Base-by-base conservation (phyloP, 306 rosid species). In the Sicyos baderoa region DNA sequence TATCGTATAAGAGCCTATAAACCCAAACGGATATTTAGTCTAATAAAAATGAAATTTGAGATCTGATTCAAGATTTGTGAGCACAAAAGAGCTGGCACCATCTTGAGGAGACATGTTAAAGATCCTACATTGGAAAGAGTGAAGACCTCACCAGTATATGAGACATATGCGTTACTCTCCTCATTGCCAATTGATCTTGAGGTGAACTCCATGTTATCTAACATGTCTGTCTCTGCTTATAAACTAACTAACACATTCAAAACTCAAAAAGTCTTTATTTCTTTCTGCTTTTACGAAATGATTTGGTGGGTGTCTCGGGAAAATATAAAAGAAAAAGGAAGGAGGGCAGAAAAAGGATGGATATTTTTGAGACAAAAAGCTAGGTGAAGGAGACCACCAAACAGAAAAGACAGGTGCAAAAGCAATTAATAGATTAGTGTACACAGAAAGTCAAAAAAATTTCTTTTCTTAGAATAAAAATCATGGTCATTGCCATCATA, bases 231-330 rank as follows among this genome's bases (percentile, higher is more conserved):
- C n/a, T n/a, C n/a, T n/a, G n/a, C n/a, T 2, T 4, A 32, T 32
- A 32, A 32, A 32, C 37, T 32, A 32, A 32, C 37, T 2, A 32
- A 32, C 48, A 44, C 48, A 18, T 47, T 66, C 40, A 22, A 22
- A 66, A 47, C 53, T 40, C 70, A 32, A 32, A 2, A 32, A n/a
- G n/a, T n/a, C 32, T 44, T 64, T 44, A 25, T 66, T 66, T 47
- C 12, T 22, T 48, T 44, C 7, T 66, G 54, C 29, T 66, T 66
- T 66, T 66, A 66, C 51, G 40, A 66, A 66, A 66, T 66, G 71
- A 66, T 66, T 66, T 66, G 71, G 71, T 66, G 71, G 71, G 71
- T 66, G 71, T 47, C 71, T 66, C 55, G 71, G 71, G 71, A 66
- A 66, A 66, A 66, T 66, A 66, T 66, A 66, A 66, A 66, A 44